phyloP scores from a whole-genome alignment of 768 basidiomycete species.

The Fomitopsis pulvina region DNA sequence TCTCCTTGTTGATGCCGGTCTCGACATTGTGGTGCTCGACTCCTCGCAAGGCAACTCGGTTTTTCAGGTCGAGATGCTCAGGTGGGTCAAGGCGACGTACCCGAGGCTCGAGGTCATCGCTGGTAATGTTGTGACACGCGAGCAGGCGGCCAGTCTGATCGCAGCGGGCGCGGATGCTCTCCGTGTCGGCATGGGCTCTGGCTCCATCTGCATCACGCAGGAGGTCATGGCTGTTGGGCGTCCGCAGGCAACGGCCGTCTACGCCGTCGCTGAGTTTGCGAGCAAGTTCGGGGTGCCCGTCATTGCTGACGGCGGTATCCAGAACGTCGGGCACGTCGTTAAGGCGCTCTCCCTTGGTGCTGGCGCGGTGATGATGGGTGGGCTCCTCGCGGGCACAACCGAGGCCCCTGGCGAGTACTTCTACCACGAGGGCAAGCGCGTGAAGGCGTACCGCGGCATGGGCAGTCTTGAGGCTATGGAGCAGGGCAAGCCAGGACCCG shows the following conservation, averaged over 20 bases:
- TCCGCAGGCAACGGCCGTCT: slow-evolving; percentile 98
- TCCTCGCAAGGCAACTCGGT: slow-evolving; percentile 96
- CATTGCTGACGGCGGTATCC: slow-evolving; percentile 92
- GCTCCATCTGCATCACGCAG: slow-evolving; percentile 99
- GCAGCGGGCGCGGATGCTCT: slow-evolving; percentile 94
- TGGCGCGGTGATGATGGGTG: slow-evolving; percentile 98
- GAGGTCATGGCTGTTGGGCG: slow-evolving; percentile 99
- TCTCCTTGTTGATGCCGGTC: slow-evolving; percentile 86
- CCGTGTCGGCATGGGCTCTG: slow-evolving; percentile 95
- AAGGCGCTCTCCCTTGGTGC: slow-evolving; percentile 95
- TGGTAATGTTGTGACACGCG: slow-evolving; percentile 96
- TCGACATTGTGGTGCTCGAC: slow-evolving; percentile 93
- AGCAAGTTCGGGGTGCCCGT: slow-evolving; percentile 92
- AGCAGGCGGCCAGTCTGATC: slow-evolving; percentile 92
- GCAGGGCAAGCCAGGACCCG: slow-evolving; percentile 47
- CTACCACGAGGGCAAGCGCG: slow-evolving; percentile 97
- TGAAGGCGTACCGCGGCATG: slow-evolving; percentile 99
- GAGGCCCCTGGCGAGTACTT: slow-evolving; percentile 99
- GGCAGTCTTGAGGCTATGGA: slow-evolving; percentile 94
- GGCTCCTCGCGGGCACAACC: slow-evolving; percentile 89
- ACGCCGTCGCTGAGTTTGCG: slow-evolving; percentile 91
- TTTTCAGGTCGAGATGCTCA: slow-evolving; percentile 91
- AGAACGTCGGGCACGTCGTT: slow-evolving; percentile 95
- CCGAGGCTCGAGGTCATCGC: slow-evolving; percentile 90
- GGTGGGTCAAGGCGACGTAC: slow-evolving; percentile 84